phyloP scores from a whole-genome alignment of 306 rosid genomes.

The Clitoria ternatea region DNA sequence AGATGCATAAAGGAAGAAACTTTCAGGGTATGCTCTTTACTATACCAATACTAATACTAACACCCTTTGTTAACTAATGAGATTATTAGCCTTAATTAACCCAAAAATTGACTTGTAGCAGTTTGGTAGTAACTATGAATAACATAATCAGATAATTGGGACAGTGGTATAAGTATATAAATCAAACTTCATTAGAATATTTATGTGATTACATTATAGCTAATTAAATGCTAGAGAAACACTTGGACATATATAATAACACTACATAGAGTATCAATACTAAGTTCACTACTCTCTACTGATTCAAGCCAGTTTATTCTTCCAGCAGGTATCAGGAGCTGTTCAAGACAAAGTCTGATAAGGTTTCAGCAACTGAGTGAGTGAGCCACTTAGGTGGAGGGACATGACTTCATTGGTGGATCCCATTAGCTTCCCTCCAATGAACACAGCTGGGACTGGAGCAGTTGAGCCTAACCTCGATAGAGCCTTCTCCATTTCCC shows the following conservation, averaged over 20 bases:
- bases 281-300: constrained; percentile 34
- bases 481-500: constrained; percentile 91
- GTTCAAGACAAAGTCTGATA: constrained; percentile 36
- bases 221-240: constrained; percentile 53
- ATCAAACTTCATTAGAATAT: constrained; percentile 59
- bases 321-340: constrained; percentile 32
- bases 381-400: constrained; percentile 78
- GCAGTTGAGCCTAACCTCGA: constrained; percentile 56
- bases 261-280: constrained; percentile 39
- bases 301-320: constrained; percentile 58
- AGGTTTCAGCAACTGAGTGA: constrained; percentile 53
- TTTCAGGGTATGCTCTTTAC: constrained; percentile 8
- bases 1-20: constrained; percentile 8
- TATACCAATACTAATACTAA: not conserved
- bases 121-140: not conserved
- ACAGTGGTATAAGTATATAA: constrained; percentile 18
- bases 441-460: constrained; percentile 91
- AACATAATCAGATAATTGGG: not conserved
- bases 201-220: constrained; percentile 52
- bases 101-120: not conserved
- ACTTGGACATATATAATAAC: constrained; percentile 33
- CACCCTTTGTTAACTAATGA: not conserved
- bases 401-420: constrained; percentile 98
- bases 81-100: not conserved
- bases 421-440: constrained; percentile 72